Conservation (phyloP, 306 rosid genomes). For the Cucurbita maxima region DNA sequence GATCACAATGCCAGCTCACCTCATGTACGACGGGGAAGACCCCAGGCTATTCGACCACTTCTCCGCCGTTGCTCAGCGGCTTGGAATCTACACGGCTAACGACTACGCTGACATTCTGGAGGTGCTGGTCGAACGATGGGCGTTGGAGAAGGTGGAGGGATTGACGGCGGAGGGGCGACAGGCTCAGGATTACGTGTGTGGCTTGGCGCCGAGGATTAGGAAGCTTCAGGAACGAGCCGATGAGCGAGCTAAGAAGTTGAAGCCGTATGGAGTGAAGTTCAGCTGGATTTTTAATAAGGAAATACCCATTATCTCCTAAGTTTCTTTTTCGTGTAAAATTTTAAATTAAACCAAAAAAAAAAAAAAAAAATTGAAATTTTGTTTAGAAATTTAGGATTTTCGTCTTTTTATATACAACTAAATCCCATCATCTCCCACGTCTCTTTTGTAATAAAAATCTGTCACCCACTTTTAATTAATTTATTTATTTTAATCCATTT, state of each 20-base stretch:
- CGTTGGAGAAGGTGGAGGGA: slow-evolving; percentile 39
- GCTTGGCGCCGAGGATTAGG: slow-evolving; percentile 36
- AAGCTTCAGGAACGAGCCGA: slow-evolving; percentile 41
- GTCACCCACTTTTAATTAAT: no score
- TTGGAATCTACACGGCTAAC: slow-evolving; percentile 40
- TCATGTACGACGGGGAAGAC: slow-evolving; percentile 53
- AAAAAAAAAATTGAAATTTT: neutral
- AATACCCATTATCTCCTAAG: neutral
- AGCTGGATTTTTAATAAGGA: slow-evolving; percentile 43
- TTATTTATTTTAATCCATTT: neutral
- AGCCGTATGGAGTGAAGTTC: slow-evolving; percentile 23
- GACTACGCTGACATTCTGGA: slow-evolving; percentile 53
- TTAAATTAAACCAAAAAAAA: no score
- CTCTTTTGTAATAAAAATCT: no score
- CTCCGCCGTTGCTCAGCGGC: slow-evolving; percentile 36
- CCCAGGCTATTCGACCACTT: slow-evolving; percentile 40
- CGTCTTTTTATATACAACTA: no score
- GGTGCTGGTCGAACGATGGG: slow-evolving; percentile 35
- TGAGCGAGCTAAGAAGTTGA: slow-evolving; percentile 27
- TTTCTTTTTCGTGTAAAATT: neutral
- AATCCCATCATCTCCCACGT: no score
- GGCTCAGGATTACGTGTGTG: slow-evolving; percentile 45
- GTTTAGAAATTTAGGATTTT: neutral
- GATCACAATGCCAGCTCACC: slow-evolving; percentile 54
- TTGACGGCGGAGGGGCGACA: slow-evolving; percentile 21